Evolutionary conservation across 108 stramenopile genomes (phyloP), one percentile per base, ranked within the genome.

Genomic region (Cylindrotheca closterium): DNA sequence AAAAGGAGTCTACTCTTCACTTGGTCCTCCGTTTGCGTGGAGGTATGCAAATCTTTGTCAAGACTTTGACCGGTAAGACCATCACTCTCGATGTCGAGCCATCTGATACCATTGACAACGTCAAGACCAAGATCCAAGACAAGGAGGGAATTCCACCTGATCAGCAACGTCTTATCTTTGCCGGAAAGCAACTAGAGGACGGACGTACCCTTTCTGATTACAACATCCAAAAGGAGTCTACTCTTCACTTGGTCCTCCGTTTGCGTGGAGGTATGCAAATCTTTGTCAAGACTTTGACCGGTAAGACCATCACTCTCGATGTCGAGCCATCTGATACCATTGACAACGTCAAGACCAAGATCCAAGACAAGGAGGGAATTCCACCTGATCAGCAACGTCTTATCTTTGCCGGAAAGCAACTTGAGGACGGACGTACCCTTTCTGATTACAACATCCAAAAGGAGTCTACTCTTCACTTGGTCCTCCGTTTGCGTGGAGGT

Each of bases 61-160:
- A n/a, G n/a, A n/a, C n/a, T n/a, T n/a, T n/a, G n/a, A n/a, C n/a
- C n/a, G n/a, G n/a, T n/a, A n/a, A n/a, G n/a, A n/a, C n/a, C n/a
- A n/a, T n/a, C n/a, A n/a, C n/a, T n/a, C n/a, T n/a, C n/a, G n/a
- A n/a, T n/a, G n/a, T 96, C 52, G 96, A 96, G 80, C 92, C 97
- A 50, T 79, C 83, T n/a, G 88, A 98, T 34, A 71, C 75, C 32
- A 97, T 98, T 79, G 96, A 96, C 76, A 95, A 95, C 70, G 96
- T 98, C 63, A 98, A 98, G 87, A 78, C 81, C 55, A 98, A 96
- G 88, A 96, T 96, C 85, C 58, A 71, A 17, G 81, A 85, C 82
- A 95, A 95, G 86, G 97, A 98, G 80, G 97, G 96, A 26, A 98
- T 98, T 68, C 97, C 97, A n/a, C 95, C 97, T n/a, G n/a, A n/a